Evolutionary conservation across 441 rosid genomes (phyloP), one percentile per base, ranked within the genome.

Genomic region (Macaranga tanarius): DNA sequence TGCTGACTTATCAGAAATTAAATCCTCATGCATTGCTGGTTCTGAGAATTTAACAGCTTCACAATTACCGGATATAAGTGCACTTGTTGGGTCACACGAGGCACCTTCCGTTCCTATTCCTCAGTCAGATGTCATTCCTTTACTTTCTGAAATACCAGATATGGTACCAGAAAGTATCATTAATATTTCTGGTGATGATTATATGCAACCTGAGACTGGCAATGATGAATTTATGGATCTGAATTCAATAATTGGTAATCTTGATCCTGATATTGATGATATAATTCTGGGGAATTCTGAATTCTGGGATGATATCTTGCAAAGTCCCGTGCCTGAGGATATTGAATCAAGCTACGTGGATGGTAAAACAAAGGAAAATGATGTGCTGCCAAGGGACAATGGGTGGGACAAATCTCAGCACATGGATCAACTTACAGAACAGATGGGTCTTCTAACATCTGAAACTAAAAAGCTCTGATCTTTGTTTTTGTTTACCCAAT

Each of bases 401-500:
- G 86, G 79, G 62, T 77, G 91, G 89, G 83, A 83, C 68, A 82
- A 81, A 69, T 44, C 75, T 50, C 80, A 84, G 77, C 82, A 77
- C 73, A 66, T 90, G 92, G 90, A 89, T 81, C 80, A 88, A 62
- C 92, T 92, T 20, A 87, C 97, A 4, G 91, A 83, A 80, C 90
- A 89, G 76, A 89, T 95, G 97, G 92, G 85, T 62, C 95, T 79
- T 78, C 89, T 93, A 58, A 71, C 88, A 22, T 85, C 99, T 22
- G 87, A 90, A 42, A 72, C 76, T 72, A 65, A 80, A 68, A 61
- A 68, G 51, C 72, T 74, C 55, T 84, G 81, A 81, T 71, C 69
- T 38, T n/a, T n/a, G n/a, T n/a, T n/a, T n/a, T n/a, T 28, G 31
- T 51, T 47, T 28, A 47, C 63, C 31, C 57, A 60, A 65, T 69